These are phyloP conservation scores for Endocalyx cinctus DNA, from an alignment of 2,329 filamentous ascomycete genomes.

Conservation along the genomic window DNA sequence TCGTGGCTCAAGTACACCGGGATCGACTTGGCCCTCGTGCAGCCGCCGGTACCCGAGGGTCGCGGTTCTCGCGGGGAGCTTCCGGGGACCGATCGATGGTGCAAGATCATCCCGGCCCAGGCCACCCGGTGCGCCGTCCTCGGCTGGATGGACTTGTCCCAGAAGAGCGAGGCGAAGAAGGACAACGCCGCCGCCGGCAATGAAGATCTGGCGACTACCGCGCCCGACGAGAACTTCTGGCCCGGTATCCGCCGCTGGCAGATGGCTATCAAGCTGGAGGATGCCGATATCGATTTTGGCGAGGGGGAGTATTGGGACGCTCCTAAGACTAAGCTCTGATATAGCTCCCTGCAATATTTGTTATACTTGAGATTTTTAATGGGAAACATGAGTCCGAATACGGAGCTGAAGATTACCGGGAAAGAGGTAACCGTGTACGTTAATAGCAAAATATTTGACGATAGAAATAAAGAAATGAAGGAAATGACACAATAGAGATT, in stretches of 20 bases:
- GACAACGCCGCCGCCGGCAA: not conserved
- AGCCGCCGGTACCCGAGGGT: conserved; percentile 43
- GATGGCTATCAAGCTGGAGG: conserved; percentile 28
- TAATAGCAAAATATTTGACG: no score
- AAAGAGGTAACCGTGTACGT: no score
- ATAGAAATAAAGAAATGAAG: no score
- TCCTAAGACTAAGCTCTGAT: conserved; percentile 11
- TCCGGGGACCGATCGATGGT: conserved; percentile 43
- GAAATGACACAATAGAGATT: no score
- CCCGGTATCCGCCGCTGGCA: conserved; percentile 41
- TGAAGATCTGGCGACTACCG: conserved; percentile 8
- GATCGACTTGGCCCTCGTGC: conserved; percentile 38
- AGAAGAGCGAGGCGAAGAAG: conserved; percentile 28
- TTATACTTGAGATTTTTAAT: no score
- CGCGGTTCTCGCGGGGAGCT: conserved; percentile 36
- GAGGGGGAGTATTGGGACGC: conserved; percentile 21
- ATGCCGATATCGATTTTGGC: conserved; percentile 24
- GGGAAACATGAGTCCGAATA: no score
- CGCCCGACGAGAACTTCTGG: conserved; percentile 39
- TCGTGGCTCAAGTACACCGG: conserved; percentile 35
- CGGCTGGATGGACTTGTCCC: conserved; percentile 43
- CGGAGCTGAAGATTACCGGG: no score
- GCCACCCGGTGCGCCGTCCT: conserved; percentile 28
- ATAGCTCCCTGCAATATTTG: no score
- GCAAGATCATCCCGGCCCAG: conserved; percentile 29